Base-by-base conservation (phyloP, 768 basidiomycete species). In the Podaxis rugospora region DNA sequence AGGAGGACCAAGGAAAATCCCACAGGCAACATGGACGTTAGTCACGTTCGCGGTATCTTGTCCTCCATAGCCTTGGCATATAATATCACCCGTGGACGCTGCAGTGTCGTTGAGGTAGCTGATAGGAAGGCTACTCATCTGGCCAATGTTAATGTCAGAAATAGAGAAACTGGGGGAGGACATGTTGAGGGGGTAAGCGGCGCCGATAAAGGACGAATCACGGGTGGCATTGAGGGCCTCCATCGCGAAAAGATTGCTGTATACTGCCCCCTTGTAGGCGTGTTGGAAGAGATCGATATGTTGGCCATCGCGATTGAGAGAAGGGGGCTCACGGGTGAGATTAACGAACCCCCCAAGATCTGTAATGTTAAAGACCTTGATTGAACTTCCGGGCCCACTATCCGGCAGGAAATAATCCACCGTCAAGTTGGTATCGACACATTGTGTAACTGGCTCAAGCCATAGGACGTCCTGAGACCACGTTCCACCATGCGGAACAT, bases 381-480 rank as follows among this genome's bases (percentile, higher is more conserved):
- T 18, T 16, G 16, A 5, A n/a, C 14, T 6, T 6, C 1, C 40
- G 2, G 40, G 40, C 40, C 40, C 40, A 9, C 18, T 2, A 3
- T n/a, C 42, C 5, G 16, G 16, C 42, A 44, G 6, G 16, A 44
- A 7, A 16, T 44, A 44, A 14, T 44, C 42, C 9, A 68, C 16
- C 3, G 68, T 69, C 23, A 69, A 25, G 53, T 68, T 69, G 3
- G 67, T 65, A 36, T 69, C 61, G 53, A 67, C 64, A n/a, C 67
- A 69, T n/a, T 51, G 11, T 3, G 68, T 64, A 13, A 66, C 64
- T 6, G 68, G 68, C 51, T 69, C 67, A 35, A 69, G 58, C 68
- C 68, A 69, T 13, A 69, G 52, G 28, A 69, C 42, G 5, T 69
- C 67, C 25, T 68, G 63, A 7, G 66, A 66, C 68, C 68, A 69